Evolutionary conservation across 176 grass and related monocot species (phyloP).

Genomic region (Juncus effusus): DNA sequence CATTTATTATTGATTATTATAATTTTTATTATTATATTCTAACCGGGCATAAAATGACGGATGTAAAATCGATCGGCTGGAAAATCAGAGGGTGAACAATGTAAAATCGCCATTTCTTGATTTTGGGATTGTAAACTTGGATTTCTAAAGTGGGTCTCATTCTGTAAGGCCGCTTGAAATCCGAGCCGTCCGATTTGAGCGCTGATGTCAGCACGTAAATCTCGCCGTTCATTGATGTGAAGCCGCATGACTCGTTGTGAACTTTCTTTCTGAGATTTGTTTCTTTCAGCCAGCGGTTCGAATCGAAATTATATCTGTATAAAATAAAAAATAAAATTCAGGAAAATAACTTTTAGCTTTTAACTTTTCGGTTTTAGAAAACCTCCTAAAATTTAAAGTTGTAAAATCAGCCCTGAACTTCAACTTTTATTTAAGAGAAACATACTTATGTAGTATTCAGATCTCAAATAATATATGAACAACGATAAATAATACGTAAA

Average conservation of each 20-base stretch:
- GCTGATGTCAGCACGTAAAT: conserved; percentile 54
- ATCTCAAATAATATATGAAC: no score
- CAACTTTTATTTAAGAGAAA: no score
- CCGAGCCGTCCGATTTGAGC: conserved; percentile 18
- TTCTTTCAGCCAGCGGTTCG: conserved; percentile 61
- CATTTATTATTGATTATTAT: no score
- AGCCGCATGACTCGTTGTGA: conserved; percentile 44
- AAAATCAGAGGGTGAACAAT: conserved; percentile 41
- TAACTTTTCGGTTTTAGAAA: no score
- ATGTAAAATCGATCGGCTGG: conserved; percentile 51
- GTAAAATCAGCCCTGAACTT: no score
- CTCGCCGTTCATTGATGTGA: conserved; percentile 63
- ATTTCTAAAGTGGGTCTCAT: conserved; percentile 46
- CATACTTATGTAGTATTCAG: no score
- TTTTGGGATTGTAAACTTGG: conserved; percentile 63
- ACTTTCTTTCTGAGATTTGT: conserved; percentile 57
- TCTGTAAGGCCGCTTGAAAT: conserved; percentile 39
- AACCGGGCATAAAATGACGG: conserved; percentile 49
- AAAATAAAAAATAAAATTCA: neutral
- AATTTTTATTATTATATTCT: no score
- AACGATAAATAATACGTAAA: no score
- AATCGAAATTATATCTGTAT: conserved; percentile 56
- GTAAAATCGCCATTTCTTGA: conserved; percentile 67
- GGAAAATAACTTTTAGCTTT: neutral
- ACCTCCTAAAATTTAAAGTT: no score